Evolutionary conservation across 2,329 filamentous ascomycete genomes (phyloP).

Genomic region (Lomentospora prolificans): DNA sequence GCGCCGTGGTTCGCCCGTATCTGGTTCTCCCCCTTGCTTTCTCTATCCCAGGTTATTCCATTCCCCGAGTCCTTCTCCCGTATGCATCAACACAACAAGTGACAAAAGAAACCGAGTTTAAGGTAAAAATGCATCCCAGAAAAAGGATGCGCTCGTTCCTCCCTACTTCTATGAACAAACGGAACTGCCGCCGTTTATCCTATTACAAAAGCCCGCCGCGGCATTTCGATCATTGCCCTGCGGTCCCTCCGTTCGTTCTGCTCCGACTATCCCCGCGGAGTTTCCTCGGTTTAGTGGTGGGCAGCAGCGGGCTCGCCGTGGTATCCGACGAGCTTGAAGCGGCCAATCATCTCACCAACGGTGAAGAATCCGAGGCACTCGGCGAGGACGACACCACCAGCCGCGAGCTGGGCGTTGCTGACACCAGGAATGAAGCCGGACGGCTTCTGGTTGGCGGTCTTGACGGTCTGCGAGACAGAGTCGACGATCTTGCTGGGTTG

Average conservation of each 20-base stretch:
- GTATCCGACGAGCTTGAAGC: slow-evolving; percentile 93
- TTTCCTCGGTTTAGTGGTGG: slow-evolving; percentile 49
- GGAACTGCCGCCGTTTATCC: neutral
- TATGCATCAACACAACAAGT: neutral
- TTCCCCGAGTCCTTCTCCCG: neutral
- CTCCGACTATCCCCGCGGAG: too few relatives aligned
- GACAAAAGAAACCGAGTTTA: neutral
- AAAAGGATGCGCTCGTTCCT: neutral
- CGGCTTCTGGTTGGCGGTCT: slow-evolving; percentile 44
- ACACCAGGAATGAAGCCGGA: slow-evolving; percentile 55
- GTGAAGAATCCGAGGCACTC: slow-evolving; percentile 97
- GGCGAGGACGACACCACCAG: slow-evolving; percentile 68
- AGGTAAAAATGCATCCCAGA: neutral
- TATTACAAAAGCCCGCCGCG: neutral
- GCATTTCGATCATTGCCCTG: neutral
- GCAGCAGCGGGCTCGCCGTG: slow-evolving; percentile 53
- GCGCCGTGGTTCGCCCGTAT: neutral
- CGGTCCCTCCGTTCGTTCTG: too few relatives aligned
- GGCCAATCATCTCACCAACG: slow-evolving; percentile 90
- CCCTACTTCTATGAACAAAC: neutral
- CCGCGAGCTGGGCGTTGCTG: slow-evolving; percentile 58
- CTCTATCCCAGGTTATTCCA: slow-evolving; percentile 1
- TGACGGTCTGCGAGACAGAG: slow-evolving; percentile 45
- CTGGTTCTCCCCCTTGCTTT: neutral
- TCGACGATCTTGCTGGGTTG: slow-evolving; percentile 55